phyloP scores from a whole-genome alignment of 2,329 filamentous ascomycete species.

The Apiospora kogelbergensis region DNA sequence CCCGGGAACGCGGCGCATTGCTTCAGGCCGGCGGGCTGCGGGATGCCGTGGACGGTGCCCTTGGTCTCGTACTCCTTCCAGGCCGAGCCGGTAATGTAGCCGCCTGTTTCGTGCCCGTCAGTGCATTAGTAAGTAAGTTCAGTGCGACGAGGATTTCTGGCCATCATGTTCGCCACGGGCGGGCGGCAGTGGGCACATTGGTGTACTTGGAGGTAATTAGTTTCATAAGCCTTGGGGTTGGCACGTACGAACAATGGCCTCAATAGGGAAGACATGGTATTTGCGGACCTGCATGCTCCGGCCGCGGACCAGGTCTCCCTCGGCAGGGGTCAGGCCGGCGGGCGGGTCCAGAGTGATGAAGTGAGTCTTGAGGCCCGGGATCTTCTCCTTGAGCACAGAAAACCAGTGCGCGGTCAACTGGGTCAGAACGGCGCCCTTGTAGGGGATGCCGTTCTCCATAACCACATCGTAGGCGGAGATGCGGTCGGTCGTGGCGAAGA shows the following conservation, averaged over 20 bases:
- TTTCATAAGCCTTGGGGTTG: neutral
- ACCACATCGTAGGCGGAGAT: slow-evolving; percentile 96
- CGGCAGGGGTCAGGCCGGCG: slow-evolving; percentile 34
- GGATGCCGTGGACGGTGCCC: slow-evolving; percentile 79
- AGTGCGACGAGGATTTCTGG: neutral
- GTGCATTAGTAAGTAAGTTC: neutral
- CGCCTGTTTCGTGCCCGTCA: slow-evolving; percentile 31
- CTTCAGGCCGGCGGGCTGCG: slow-evolving; percentile 64
- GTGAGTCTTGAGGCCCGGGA: slow-evolving; percentile 53
- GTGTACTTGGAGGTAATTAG: neutral
- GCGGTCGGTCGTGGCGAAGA: slow-evolving; percentile 85
- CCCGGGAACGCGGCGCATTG: slow-evolving; percentile 69
- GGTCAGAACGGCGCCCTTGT: slow-evolving; percentile 55
- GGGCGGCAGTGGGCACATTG: slow-evolving; percentile 34
- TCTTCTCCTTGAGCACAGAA: slow-evolving; percentile 41
- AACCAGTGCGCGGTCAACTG: slow-evolving; percentile 54
- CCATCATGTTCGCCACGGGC: neutral
- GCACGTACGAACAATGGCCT: slow-evolving; percentile 56
- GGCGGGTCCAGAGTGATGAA: slow-evolving; percentile 41
- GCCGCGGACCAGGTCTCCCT: slow-evolving; percentile 54
- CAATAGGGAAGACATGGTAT: slow-evolving; percentile 73
- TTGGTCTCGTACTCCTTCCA: slow-evolving; percentile 73
- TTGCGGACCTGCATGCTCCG: slow-evolving; percentile 78
- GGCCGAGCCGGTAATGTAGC: slow-evolving; percentile 84
- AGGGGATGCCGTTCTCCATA: slow-evolving; percentile 63